Base-by-base conservation (phyloP, 2,329 filamentous ascomycete species). In the Rutstroemia sp. region DNA sequence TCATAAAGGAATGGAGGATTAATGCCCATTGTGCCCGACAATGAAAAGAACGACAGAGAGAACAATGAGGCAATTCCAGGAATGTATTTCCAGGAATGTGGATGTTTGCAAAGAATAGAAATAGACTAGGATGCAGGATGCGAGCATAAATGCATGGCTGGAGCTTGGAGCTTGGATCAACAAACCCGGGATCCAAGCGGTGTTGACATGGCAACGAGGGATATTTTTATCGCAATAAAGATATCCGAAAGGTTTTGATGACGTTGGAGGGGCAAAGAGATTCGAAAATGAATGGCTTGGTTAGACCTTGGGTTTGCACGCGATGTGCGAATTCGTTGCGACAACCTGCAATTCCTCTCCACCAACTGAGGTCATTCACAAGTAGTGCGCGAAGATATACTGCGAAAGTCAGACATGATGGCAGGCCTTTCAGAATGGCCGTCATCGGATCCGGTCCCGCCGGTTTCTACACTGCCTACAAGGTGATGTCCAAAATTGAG, bases 391-490 rank as follows among this genome's bases (percentile, higher is more conserved):
- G 64, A 60, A 30, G 51, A 56, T 68, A 68, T 60, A 63, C 61
- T 27, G 56, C 56, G 27, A 64, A 63, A 59, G 59, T 49, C 12
- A 56, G 57, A 34, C 59, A 65, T 38, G 61, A 68, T 68, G 65
- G 55, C 57, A 73, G 77, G 48, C 81, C 83, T 2, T 83, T 92
- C 65, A 87, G 89, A 49, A 78, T 97, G 71, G 94, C 92, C 58
- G 81, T 97, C 60, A 82, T 97, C 64, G 94, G 92, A 51, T 96
- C 94, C 27, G 94, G 94, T 1, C 94, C 94, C 1, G 94, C 94
- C 12, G 94, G 94, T 2, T 99, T 97, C 76, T 99, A 99, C 70
- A 89, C 92, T 0, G 87, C 94, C 1, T 89, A 94, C 67, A 83
- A 91, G 57, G 79, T 96, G 55, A 86, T 97, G 78, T 81, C 82